Conservation (phyloP, 495 filamentous ascomycete species). For the Hypoxylon perforatum region DNA sequence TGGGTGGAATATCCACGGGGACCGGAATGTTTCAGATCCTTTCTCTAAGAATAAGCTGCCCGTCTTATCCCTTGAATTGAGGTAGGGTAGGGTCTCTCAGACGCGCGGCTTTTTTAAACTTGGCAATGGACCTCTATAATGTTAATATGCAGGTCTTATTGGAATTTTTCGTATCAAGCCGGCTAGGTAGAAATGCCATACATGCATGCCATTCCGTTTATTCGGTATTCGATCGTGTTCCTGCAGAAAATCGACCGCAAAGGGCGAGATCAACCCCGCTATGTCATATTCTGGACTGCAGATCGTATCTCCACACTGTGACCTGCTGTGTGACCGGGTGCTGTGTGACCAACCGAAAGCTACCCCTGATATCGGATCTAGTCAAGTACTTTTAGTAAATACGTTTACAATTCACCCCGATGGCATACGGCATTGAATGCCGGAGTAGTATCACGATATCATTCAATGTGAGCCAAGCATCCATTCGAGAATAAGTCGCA, state of each 20-base stretch:
- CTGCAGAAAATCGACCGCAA: neutral
- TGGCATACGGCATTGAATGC: no score
- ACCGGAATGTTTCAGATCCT: conserved; percentile 2
- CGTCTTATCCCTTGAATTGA: neutral
- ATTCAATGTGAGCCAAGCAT: no score
- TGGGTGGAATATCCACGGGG: neutral
- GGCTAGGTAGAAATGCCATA: no score
- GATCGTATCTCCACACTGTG: neutral
- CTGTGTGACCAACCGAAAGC: neutral
- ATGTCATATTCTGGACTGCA: neutral
- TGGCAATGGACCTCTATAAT: no score
- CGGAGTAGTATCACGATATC: neutral
- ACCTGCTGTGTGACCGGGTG: neutral
- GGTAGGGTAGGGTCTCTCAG: neutral
- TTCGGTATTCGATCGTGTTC: neutral
- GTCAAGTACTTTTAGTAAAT: no score
- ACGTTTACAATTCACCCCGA: no score
- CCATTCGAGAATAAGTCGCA: no score
- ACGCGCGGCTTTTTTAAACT: neutral
- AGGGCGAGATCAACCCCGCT: neutral
- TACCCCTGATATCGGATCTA: neutral
- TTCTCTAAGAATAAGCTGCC: neutral
- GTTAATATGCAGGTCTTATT: no score
- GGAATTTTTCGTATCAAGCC: no score
- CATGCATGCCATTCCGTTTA: neutral